Evolutionary conservation across 768 basidiomycete genomes (phyloP), one percentile per base, ranked within the genome.

Genomic region (Mycena sanguinolenta): DNA sequence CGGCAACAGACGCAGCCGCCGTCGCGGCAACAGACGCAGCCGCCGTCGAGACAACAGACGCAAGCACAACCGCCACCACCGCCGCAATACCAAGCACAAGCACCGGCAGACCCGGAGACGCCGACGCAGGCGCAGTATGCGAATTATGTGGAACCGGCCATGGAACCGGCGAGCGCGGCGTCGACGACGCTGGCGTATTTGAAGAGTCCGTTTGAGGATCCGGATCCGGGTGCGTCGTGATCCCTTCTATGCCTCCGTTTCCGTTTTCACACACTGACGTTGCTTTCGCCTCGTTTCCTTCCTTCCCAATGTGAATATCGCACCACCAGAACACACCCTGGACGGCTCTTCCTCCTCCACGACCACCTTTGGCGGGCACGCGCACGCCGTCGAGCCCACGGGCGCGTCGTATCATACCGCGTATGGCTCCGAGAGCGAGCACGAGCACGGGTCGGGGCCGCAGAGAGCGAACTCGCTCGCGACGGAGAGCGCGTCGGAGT

Each of bases 91-190:
- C 32, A 10, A 58, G 27, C 46, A 17, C 58, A 59, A 23, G 10
- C 25, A 16, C 39, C 32, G 14, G n/a, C 1, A 9, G 61, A 73
- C 17, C 65, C 72, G 36, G 60, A 4, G 32, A 73, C 72, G n/a
- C 72, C 72, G 58, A 70, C 65, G 69, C 72, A 73, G 58, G 69
- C 72, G 55, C 72, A 67, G 38, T 73, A 73, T 38, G 72, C 72
- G 16, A 27, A 60, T 44, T 69, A 68, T 27, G 52, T 42, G 25
- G 52, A 46, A 17, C 71, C 30, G 21, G 42, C 59, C 32, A 34
- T n/a, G n/a, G n/a, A n/a, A n/a, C n/a, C n/a, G n/a, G n/a, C n/a
- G 42, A 52, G 36, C 42, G 58, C 58, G 17, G 34, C 57, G 34
- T 62, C 53, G 27, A 52, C 63, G 28, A 66, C 65, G 53, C 69